Base-by-base conservation (phyloP, 371 early-diverging fungal species). In the Actinomucor elegans region DNA sequence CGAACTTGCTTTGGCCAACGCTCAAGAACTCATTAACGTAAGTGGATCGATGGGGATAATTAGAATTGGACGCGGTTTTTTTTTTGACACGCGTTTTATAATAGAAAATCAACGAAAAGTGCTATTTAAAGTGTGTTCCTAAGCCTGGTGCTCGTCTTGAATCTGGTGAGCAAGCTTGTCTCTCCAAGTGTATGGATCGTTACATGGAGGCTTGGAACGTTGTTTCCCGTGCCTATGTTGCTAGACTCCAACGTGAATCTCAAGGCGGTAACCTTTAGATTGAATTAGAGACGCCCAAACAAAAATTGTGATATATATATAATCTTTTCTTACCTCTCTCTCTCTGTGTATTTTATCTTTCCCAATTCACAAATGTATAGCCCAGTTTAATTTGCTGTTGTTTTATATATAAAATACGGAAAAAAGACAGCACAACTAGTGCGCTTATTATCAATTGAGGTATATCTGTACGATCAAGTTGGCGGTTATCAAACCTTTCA, bases 131-230 rank as follows among this genome's bases (percentile, higher is more conserved):
- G 81, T 91, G 92, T 67, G 80, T 92, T n/a, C 74, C 82, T 45
- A 84, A 81, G 69, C 92, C 93, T 37, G 90, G 92, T 28, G 28
- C 87, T 48, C 76, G 78, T 41, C 75, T 93, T 44, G 80, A 77
- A 55, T 76, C 75, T 52, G 73, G 83, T 42, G 93, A 93, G 62
- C 84, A 87, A 74, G 83, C 80, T 34, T 88, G 89, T 68, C 68
- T 92, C 35, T 79, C 85, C 31, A 86, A 88, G 75, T 93, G 93
- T 79, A 88, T 90, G 83, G 91, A 92, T 61, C 88, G 90, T 57
- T 93, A 90, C 77, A 85, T 93, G 85, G 89, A 90, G 54, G 83
- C 91, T 49, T 93, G 92, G 92, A 91, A 92, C 61, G 75, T 85
- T 31, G 88, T 91, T 31, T 91, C 93, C 31, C 83, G 87, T 45